Evolutionary conservation across 2,329 filamentous ascomycete genomes (phyloP).

Genomic region (Pseudogymnoascus sp.): DNA sequence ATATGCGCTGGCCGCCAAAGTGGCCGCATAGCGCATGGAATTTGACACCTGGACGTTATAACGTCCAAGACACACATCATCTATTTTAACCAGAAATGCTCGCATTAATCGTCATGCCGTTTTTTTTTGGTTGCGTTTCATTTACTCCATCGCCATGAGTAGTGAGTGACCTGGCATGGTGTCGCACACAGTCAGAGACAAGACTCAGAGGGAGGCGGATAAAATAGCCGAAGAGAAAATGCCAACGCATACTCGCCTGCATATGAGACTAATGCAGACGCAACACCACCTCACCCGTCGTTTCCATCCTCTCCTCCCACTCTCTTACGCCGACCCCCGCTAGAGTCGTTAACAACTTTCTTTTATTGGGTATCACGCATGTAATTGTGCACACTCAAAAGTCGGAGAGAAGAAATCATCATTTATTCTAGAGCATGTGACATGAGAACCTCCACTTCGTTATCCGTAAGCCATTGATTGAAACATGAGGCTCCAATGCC

Average conservation of each 20-base stretch:
- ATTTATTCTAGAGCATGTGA: slow-evolving; percentile 5
- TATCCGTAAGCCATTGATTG: background rate
- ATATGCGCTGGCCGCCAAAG: background rate
- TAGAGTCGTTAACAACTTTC: background rate
- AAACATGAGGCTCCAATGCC: slow-evolving; percentile 3
- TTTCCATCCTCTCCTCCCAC: background rate
- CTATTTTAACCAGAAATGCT: background rate
- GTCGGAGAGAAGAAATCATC: background rate
- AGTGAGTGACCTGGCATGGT: slow-evolving; percentile 1
- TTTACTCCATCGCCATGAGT: background rate
- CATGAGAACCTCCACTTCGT: background rate
- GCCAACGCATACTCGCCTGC: slow-evolving; percentile 7
- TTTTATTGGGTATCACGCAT: background rate
- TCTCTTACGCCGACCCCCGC: background rate
- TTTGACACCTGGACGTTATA: background rate
- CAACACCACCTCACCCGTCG: slow-evolving; percentile 7
- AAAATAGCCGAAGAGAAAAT: slow-evolving; percentile 7
- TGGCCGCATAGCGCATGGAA: background rate
- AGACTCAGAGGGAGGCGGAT: background rate
- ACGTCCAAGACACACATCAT: background rate
- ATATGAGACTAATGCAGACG: slow-evolving; percentile 8
- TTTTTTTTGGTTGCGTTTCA: background rate
- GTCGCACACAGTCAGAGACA: background rate
- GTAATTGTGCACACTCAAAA: background rate
- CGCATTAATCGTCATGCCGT: background rate